These are phyloP conservation scores for Cryptococcus deneoformans DNA, from an alignment of 1,284 basidiomycete species.

Conservation along the genomic window DNA sequence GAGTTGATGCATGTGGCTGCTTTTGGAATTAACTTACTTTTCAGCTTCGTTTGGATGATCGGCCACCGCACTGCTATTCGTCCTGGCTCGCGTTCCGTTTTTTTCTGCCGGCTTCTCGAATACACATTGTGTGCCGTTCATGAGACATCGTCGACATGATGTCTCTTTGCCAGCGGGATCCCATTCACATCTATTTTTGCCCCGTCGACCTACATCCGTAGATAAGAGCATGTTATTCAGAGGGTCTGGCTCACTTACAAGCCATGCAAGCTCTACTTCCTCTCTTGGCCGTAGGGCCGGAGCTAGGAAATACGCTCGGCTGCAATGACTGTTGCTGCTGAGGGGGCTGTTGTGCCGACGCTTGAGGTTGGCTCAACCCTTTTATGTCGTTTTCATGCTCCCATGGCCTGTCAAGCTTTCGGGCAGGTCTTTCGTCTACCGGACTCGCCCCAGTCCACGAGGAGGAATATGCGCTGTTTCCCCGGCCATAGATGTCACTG, in stretches of 20 bases:
- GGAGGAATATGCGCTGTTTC: neutral
- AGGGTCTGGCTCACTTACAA: slow-evolving; percentile 30
- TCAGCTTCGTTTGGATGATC: slow-evolving; percentile 57
- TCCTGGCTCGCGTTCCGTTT: slow-evolving; percentile 19
- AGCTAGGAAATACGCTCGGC: slow-evolving; percentile 13
- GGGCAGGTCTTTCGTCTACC: neutral
- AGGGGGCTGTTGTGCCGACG: neutral
- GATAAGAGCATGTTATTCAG: neutral
- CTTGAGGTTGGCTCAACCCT: neutral
- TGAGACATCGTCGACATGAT: slow-evolving; percentile 72
- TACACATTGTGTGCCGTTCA: slow-evolving; percentile 76
- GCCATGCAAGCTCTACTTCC: slow-evolving; percentile 48
- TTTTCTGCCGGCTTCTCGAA: slow-evolving; percentile 73
- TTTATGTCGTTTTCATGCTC: neutral
- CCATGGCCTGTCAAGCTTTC: neutral
- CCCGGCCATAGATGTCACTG: neutral
- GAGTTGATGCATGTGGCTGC: neutral
- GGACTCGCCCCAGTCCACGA: neutral
- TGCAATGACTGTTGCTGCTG: neutral
- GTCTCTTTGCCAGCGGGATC: slow-evolving; percentile 53
- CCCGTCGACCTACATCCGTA: slow-evolving; percentile 60
- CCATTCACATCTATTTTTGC: slow-evolving; percentile 90
- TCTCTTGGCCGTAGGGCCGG: slow-evolving; percentile 32
- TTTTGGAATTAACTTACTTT: slow-evolving; percentile 17
- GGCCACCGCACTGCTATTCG: slow-evolving; percentile 48